Conservation (phyloP, 2,329 filamentous ascomycete species). For the Claviceps arundinis region DNA sequence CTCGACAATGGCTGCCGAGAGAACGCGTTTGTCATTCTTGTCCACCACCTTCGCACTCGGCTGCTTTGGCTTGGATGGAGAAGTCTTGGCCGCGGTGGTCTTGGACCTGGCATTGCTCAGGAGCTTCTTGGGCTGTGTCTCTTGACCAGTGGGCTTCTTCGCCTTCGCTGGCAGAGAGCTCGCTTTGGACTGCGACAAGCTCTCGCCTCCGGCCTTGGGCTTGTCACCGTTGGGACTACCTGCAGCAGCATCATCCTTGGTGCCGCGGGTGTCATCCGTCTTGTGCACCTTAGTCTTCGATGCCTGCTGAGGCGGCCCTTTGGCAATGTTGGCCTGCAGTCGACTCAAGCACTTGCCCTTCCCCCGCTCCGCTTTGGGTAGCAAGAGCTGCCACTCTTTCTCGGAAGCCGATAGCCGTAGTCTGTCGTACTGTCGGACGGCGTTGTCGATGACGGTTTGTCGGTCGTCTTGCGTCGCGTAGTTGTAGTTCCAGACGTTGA, state of each 20-base stretch:
- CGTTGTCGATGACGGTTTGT: constrained; percentile 47
- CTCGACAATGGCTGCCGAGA: constrained; percentile 43
- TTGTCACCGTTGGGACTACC: constrained; percentile 18
- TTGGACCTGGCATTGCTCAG: constrained; percentile 25
- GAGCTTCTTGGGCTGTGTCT: constrained; percentile 43
- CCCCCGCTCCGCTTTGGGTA: constrained; percentile 43
- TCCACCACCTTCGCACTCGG: constrained; percentile 13
- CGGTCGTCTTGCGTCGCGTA: constrained; percentile 41
- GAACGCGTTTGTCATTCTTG: constrained; percentile 25
- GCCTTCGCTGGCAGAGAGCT: constrained; percentile 36
- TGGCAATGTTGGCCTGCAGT: constrained; percentile 45
- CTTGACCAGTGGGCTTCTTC: constrained; percentile 43
- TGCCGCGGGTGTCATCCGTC: constrained; percentile 31
- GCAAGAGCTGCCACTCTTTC: constrained; percentile 47
- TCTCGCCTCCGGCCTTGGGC: constrained; percentile 23
- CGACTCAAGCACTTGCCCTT: constrained; percentile 47
- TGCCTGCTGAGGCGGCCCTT: constrained; percentile 31
- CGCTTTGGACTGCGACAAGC: constrained; percentile 36
- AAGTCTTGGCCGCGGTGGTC: constrained; percentile 17
- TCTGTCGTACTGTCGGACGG: constrained; percentile 46
- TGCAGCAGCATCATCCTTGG: constrained; percentile 24
- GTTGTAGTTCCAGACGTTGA: constrained; percentile 50
- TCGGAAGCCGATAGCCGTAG: constrained; percentile 42
- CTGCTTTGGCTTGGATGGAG: constrained; percentile 30
- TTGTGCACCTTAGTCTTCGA: constrained; percentile 39